These are phyloP conservation scores for Malus hybrid DNA, from an alignment of 331 rosid genomes.

Conservation along the genomic window DNA sequence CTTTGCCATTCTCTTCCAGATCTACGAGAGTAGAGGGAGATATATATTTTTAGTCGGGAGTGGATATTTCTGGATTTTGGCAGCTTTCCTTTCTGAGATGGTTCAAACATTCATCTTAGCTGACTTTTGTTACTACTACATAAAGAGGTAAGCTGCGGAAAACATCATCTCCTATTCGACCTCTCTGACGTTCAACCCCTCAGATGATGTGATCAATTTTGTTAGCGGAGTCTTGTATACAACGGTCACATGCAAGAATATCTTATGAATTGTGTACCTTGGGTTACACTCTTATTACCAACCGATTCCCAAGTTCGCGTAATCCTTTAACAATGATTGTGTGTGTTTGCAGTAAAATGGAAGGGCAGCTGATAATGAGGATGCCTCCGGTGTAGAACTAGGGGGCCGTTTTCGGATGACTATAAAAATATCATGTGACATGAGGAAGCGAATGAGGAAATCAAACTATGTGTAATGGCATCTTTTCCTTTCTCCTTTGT, in stretches of 20 bases:
- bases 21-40: conserved; percentile 42
- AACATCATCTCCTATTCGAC: not conserved
- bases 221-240: not conserved
- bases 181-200: not conserved
- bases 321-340: not conserved
- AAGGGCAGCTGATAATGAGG: conserved; percentile 59
- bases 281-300: not conserved
- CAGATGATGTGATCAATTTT: not conserved
- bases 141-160: conserved; percentile 38
- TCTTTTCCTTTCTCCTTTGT: not conserved
- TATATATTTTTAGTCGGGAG: conserved; percentile 30
- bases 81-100: conserved; percentile 48
- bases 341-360: conserved; percentile 44
- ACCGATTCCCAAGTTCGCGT: not conserved
- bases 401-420: not conserved
- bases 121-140: conserved; percentile 80
- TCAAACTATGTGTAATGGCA: not conserved
- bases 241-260: no score
- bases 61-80: conserved; percentile 52
- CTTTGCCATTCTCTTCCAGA: conserved; percentile 26
- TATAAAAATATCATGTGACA: not conserved
- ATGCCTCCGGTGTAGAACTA: conserved; percentile 60
- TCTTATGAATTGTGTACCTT: no score
- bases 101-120: conserved; percentile 72
- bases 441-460: not conserved